Evolutionary conservation across 2,329 filamentous ascomycete species (phyloP), one percentile per base, ranked within the genome.

Genomic region (Claviceps monticola): DNA sequence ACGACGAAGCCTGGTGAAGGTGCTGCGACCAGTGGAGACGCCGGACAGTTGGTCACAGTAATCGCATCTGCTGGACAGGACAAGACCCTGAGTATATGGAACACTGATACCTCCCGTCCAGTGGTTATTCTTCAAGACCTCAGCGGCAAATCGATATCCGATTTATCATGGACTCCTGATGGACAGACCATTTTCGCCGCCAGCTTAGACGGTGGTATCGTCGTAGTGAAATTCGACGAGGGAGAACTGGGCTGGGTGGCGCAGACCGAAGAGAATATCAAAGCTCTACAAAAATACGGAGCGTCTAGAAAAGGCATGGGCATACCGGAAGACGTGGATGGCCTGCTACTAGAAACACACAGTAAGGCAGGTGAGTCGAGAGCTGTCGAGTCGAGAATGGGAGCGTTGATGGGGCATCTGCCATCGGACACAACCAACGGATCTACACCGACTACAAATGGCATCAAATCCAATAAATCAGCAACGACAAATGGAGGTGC

Each of bases 11-110:
- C 85, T 0, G 61, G 70, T 5, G 71, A 78, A 50, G 72, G 71
- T 8, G 74, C 73, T 2, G 64, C 76, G 51, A 66, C 72, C 49
- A 73, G 77, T 23, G 66, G 60, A 5, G 53, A 60, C 16, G 56
- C 57, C 37, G 74, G 73, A 1, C 68, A 73, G 8, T 44, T 81
- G 16, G 88, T 96, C 3, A 97, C 91, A 0, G 91, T 98, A 0
- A 94, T 98, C 59, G 93, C 94, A 8, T 97, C 91, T 56, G 93
- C 91, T 5, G 94, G 93, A 3, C 93, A 95, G 62, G 93, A 98
- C 65, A 97, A 96, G 68, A 93, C 90, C 2, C 70, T 98, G 43
- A 96, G 88, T 61, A 84, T 98, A 39, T 98, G 93, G 93, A 97
- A 96, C 60, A 98, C 94, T 1, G 95, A 89, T 62, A 95, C 88